Evolutionary conservation across 257 asterid genomes (phyloP), one percentile per base, ranked within the genome.

Genomic region (Lycium ferocissimum): DNA sequence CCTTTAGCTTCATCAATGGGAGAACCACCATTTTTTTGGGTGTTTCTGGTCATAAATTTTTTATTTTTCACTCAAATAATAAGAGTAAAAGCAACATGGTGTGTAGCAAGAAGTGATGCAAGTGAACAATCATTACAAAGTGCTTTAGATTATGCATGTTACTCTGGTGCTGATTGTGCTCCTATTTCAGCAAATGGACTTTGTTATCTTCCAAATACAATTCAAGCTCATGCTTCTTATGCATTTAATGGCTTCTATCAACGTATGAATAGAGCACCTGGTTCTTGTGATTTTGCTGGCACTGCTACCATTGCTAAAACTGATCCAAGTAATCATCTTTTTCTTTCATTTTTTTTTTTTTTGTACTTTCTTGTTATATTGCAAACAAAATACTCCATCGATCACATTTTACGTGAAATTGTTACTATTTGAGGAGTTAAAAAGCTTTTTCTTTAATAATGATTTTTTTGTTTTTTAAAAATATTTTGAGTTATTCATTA

Each of bases 141-240:
- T 1, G 97, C 97, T 0, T 79, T 96, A 3, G 95, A 95, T 82
- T 96, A 95, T 78, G 98, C 98, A 45, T 96, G 99, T 67, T 89
- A 88, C 1, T 83, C 89, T 14, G 98, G 98, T 2, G 98, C 98
- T 0, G 99, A 96, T 57, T 96, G 98, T 47, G 87, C 91, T 11
- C 95, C 98, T 1, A n/a, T 95, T 56, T 91, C 88, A 76, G 62
- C 93, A 1, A 75, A 93, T 49, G 98, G 98, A 9, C 91, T 91
- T 0, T 96, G 99, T 86, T 96, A 53, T 88, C 89, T 95, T 76
- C 98, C 98, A 0, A 96, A 96, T 85, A 93, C 98, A 5, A 65
- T 95, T 38, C 92, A 88, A 63, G 99, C 99, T 5, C 98, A 95
- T 80, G 98, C 98, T 62, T 94, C 98, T 2, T 96, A 95, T 81